Percentiles rank a stretch among this genome's conserved stretches.
These are phyloP conservation scores for Sporodiniella umbellata DNA, from an alignment of 371 early-diverging fungal genomes.

Conservation along the genomic window DNA sequence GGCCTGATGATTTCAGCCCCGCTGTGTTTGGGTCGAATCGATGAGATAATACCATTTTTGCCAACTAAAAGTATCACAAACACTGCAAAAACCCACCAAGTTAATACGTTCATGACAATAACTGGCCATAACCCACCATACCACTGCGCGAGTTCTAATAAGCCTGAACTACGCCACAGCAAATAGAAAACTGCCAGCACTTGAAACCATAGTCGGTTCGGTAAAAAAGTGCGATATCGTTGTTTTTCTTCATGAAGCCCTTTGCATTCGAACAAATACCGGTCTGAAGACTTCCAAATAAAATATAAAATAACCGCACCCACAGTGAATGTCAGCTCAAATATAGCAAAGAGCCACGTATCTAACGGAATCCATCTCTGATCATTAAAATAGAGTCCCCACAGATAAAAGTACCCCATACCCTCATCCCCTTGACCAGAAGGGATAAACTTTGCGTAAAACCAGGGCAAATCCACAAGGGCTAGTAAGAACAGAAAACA, in stretches of 20 bases:
- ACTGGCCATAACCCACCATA: conserved; percentile 44
- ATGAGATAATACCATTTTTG: conserved; percentile 14
- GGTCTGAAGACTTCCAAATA: conserved; percentile 26
- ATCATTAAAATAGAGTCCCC: conserved; percentile 50
- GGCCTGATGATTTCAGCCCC: not conserved
- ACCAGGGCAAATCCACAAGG: conserved; percentile 51
- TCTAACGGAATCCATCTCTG: conserved; percentile 78
- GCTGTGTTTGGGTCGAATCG: not conserved
- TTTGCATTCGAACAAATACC: conserved; percentile 5
- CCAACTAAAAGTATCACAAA: conserved; percentile 11
- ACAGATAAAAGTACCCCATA: conserved; percentile 55
- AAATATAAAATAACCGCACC: conserved; percentile 44
- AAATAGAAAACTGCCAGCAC: conserved; percentile 24
- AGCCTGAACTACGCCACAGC: conserved; percentile 34
- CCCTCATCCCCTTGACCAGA: conserved; percentile 45
- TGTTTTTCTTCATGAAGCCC: not conserved
- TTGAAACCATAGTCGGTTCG: conserved; percentile 33
- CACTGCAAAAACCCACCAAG: conserved; percentile 21
- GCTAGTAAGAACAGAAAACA: conserved; percentile 43
- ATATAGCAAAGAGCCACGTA: conserved; percentile 68
- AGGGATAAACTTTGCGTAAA: conserved; percentile 53
- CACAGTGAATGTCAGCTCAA: conserved; percentile 42
- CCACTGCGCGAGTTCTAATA: conserved; percentile 28
- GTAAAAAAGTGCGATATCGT: conserved; percentile 10
- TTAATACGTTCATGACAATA: conserved; percentile 19